A percentile compares a stretch with the other conserved stretches of the same genome.
Evolutionary conservation across 345 rosid genomes (phyloP).

Genomic region (Gossypium ekmanianum): DNA sequence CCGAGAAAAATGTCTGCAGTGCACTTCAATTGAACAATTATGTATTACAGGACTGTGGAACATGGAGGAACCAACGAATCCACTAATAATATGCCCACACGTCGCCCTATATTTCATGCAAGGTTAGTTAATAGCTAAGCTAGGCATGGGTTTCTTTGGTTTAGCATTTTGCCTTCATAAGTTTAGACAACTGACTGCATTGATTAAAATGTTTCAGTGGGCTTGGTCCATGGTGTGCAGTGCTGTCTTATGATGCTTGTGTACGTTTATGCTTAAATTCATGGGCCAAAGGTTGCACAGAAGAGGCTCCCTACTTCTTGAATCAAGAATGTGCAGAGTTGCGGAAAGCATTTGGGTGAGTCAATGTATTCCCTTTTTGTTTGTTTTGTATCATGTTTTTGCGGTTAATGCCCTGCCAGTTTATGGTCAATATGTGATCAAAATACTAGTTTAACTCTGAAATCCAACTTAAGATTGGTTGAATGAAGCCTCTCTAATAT

Average conservation of each 20-base stretch:
- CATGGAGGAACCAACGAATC: slow-evolving; percentile 34
- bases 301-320: slow-evolving; percentile 77
- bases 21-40: not conserved
- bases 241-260: slow-evolving; percentile 88
- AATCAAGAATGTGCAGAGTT: slow-evolving; percentile 71
- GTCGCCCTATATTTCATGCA: slow-evolving; percentile 85
- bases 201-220: slow-evolving; percentile 48
- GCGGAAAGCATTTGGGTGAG: slow-evolving; percentile 75
- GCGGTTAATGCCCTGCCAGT: not conserved
- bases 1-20: not conserved
- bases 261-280: slow-evolving; percentile 85
- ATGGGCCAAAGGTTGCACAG: slow-evolving; percentile 63
- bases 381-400: slow-evolving; percentile 7
- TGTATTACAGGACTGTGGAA: slow-evolving; percentile 38
- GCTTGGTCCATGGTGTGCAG: slow-evolving; percentile 91
- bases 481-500: not conserved
- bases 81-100: slow-evolving; percentile 43
- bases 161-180: not conserved
- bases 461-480: not conserved
- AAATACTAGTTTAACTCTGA: not conserved
- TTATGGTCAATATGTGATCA: slow-evolving; percentile 5
- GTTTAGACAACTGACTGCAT: not conserved
- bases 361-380: slow-evolving; percentile 13
- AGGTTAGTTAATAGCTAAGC: slow-evolving; percentile 44
- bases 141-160: slow-evolving; percentile 2